These are phyloP conservation scores for Omphalotus olearius DNA, from an alignment of 1,284 basidiomycete species.

Conservation along the genomic window DNA sequence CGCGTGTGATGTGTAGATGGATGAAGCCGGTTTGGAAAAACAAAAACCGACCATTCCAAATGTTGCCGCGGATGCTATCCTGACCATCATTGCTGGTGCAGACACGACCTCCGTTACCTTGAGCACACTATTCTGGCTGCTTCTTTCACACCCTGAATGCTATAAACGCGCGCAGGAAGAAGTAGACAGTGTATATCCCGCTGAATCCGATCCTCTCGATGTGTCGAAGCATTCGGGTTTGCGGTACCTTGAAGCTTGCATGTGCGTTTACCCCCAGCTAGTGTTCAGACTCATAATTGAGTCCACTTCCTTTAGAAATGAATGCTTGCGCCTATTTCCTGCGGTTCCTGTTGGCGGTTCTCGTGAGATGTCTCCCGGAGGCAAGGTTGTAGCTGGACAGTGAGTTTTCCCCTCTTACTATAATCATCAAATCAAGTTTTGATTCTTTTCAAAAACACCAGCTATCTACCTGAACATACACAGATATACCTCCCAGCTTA, in stretches of 20 bases:
- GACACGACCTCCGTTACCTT: constrained; percentile 12
- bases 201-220: constrained; percentile 32
- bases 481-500: constrained; percentile 43
- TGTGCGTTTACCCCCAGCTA: constrained; percentile 31
- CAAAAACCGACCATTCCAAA: constrained; percentile 2
- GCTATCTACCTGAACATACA: constrained; percentile 47
- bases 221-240: constrained; percentile 32
- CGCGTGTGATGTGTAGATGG: constrained; percentile 26
- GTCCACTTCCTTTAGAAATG: constrained; percentile 39
- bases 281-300: background rate
- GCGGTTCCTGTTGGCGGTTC: constrained; percentile 48
- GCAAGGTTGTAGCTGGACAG: constrained; percentile 29
- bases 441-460: constrained; percentile 18
- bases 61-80: constrained; percentile 14
- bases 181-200: constrained; percentile 13
- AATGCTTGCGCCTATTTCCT: constrained; percentile 51
- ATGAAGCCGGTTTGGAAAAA: constrained; percentile 29
- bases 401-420: constrained; percentile 19
- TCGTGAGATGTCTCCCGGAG: constrained; percentile 40
- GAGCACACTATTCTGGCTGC: constrained; percentile 7
- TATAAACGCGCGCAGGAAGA: constrained; percentile 9
- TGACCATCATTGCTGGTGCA: constrained; percentile 25
- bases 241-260: constrained; percentile 45
- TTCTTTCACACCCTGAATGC: constrained; percentile 2
- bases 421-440: too few species aligned